Conservation (phyloP, 2,329 filamentous ascomycete genomes). For the Pseudogymnoascus sp. region DNA sequence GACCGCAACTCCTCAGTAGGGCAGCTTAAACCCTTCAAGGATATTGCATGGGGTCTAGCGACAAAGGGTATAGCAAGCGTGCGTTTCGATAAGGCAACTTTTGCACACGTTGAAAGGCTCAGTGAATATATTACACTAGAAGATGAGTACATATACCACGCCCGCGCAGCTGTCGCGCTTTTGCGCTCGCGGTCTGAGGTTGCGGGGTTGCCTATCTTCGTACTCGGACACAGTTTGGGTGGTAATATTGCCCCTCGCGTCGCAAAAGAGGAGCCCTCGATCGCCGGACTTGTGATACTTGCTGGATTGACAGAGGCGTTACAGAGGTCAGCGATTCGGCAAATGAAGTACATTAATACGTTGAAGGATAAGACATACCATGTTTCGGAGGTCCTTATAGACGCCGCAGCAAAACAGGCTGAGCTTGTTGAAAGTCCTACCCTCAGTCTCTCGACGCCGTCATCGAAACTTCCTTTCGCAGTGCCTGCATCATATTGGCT, state of each 20-base stretch:
- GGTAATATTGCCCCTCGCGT: background rate
- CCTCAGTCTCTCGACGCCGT: background rate
- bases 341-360: background rate
- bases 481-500: slow-evolving; percentile 1
- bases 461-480: background rate
- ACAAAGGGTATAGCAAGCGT: background rate
- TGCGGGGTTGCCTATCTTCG: background rate
- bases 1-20: background rate
- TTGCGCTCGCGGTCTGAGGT: background rate
- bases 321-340: background rate
- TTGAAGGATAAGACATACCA: background rate
- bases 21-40: background rate
- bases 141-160: background rate
- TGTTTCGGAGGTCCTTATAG: background rate
- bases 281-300: background rate
- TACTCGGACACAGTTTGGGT: background rate
- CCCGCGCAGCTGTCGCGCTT: background rate
- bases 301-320: background rate
- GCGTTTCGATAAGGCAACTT: background rate
- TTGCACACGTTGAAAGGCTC: background rate
- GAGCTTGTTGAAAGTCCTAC: background rate
- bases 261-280: background rate
- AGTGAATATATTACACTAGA: background rate
- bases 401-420: background rate
- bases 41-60: background rate